These are phyloP conservation scores for Malus hybrid DNA, from an alignment of 331 rosid genomes.

Conservation along the genomic window DNA sequence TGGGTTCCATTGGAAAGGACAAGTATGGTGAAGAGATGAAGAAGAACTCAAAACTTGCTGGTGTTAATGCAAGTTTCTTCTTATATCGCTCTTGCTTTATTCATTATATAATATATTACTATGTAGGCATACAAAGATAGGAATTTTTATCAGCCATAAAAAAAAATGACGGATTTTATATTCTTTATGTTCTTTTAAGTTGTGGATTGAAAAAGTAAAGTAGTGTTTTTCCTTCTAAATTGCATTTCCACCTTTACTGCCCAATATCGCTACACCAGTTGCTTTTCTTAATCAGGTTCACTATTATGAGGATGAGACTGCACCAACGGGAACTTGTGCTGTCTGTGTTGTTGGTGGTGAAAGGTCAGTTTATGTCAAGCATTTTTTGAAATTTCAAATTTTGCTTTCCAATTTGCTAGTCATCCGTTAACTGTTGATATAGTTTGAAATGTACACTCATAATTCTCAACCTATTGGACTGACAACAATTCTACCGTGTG, in stretches of 20 bases:
- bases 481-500: background rate
- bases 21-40: constrained; percentile 88
- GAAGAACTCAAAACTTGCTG: constrained; percentile 52
- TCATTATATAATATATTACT: no score
- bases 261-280: background rate
- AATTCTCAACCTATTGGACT: background rate
- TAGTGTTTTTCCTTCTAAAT: no score
- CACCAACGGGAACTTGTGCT: no score
- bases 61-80: constrained; percentile 62
- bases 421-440: background rate
- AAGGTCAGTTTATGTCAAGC: background rate
- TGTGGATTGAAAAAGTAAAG: no score
- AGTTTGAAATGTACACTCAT: background rate
- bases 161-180: no score
- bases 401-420: background rate
- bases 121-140: background rate
- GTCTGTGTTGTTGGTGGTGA: no score
- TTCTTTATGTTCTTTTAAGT: no score
- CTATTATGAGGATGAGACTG: no score
- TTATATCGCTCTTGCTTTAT: background rate
- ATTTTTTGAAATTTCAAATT: background rate
- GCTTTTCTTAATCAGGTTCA: background rate
- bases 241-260: no score
- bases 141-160: background rate
- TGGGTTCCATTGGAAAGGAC: constrained; percentile 94